These are phyloP conservation scores for Sordariomycetes sp. DNA, from an alignment of 2,329 filamentous ascomycete species.

Conservation along the genomic window DNA sequence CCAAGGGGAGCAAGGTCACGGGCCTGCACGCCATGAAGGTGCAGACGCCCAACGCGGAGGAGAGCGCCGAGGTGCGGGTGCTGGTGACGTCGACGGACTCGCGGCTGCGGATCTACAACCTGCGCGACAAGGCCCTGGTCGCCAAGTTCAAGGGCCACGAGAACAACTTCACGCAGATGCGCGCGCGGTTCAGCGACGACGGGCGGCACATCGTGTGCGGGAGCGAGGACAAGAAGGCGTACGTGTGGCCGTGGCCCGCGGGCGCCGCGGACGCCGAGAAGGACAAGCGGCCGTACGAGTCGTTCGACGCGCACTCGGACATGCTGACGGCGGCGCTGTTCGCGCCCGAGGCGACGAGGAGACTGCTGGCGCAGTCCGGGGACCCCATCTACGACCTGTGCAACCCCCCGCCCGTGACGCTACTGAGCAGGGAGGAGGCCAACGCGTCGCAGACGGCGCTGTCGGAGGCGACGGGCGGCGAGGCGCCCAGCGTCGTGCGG, in stretches of 20 bases:
- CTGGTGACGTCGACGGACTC: conserved; percentile 94
- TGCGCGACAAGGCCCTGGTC: conserved; percentile 75
- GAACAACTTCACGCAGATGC: conserved; percentile 83
- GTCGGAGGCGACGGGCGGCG: conserved; percentile 23
- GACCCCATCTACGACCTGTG: conserved; percentile 95
- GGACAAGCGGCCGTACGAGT: conserved; percentile 75
- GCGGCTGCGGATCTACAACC: conserved; percentile 77
- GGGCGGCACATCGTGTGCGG: conserved; percentile 81
- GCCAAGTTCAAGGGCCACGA: conserved; percentile 87
- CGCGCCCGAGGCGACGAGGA: conserved; percentile 68
- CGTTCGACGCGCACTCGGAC: conserved; percentile 80
- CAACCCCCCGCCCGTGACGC: conserved; percentile 81
- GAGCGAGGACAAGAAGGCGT: conserved; percentile 81
- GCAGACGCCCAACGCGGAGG: conserved; percentile 24
- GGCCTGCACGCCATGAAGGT: conserved; percentile 69
- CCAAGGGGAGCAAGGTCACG: conserved; percentile 95
- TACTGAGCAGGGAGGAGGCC: conserved; percentile 63
- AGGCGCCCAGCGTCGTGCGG: conserved; percentile 20
- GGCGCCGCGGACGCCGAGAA: conserved; percentile 48
- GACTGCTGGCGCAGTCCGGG: conserved; percentile 67
- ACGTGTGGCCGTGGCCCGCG: conserved; percentile 61
- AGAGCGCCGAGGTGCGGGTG: conserved; percentile 62
- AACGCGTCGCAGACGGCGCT: conserved; percentile 29
- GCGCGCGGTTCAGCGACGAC: conserved; percentile 80
- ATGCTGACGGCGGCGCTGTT: conserved; percentile 86